Percentiles rank a stretch among this genome's conserved stretches.
phyloP scores from a whole-genome alignment of 257 asterid genomes.

The Haberlea rhodopensis region DNA sequence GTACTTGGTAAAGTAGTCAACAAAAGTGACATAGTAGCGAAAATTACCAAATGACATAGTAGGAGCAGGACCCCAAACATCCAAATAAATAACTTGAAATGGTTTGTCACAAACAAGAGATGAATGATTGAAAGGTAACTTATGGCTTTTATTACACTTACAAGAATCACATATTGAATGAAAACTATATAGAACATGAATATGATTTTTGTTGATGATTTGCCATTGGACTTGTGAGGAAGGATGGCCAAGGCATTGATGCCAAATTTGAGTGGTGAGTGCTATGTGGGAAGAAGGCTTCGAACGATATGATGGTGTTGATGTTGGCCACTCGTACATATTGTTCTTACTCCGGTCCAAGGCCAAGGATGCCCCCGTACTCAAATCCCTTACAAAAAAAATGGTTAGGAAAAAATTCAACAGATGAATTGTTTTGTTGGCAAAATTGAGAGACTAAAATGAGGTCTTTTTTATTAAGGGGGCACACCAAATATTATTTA shows the following conservation, averaged over 20 bases:
- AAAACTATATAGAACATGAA: background rate
- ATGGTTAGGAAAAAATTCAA: too few relatives aligned
- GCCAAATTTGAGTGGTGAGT: background rate
- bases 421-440: too few relatives aligned
- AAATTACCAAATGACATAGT: background rate
- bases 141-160: too few relatives aligned
- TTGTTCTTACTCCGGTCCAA: background rate
- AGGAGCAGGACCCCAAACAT: background rate
- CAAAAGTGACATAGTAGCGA: background rate
- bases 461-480: background rate
- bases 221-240: background rate
- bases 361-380: background rate
- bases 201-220: background rate
- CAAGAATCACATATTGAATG: too few relatives aligned
- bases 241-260: background rate
- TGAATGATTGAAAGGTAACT: too few relatives aligned
- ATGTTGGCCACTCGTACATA: background rate
- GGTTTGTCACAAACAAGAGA: too few relatives aligned
- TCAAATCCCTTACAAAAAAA: too few relatives aligned
- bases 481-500: background rate
- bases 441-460: background rate
- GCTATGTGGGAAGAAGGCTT: background rate
- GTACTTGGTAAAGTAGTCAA: background rate
- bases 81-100: background rate
- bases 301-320: background rate